Evolutionary conservation across 495 filamentous ascomycete species (phyloP).

Genomic region (Achaetomiella virescens): DNA sequence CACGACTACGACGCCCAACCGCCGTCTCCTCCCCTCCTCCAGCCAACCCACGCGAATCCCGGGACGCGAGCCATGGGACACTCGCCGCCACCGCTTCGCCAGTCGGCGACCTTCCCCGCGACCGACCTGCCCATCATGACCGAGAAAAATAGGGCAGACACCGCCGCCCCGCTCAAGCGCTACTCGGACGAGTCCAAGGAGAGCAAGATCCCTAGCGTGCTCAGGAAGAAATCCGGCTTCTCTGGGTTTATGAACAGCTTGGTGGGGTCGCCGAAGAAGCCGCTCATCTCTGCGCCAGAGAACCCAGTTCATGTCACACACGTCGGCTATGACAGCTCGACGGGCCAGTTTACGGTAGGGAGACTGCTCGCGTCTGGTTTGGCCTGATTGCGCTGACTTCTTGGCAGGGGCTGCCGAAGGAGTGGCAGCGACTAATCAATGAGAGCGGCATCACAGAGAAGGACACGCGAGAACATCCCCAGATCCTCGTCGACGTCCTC

Average conservation of each 20-base stretch:
- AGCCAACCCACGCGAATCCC: slow-evolving; percentile 52
- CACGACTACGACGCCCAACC: slow-evolving; percentile 16
- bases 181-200: slow-evolving; percentile 78
- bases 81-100: slow-evolving; percentile 54
- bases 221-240: slow-evolving; percentile 88
- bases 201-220: slow-evolving; percentile 47
- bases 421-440: slow-evolving; percentile 93
- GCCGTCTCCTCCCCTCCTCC: slow-evolving; percentile 44
- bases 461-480: slow-evolving; percentile 91
- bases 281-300: slow-evolving; percentile 90
- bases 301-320: slow-evolving; percentile 98
- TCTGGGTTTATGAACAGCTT: slow-evolving; percentile 92
- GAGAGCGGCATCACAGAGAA: slow-evolving; percentile 95
- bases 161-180: slow-evolving; percentile 59
- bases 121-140: slow-evolving; percentile 42
- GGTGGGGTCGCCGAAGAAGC: slow-evolving; percentile 80
- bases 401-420: slow-evolving; percentile 80
- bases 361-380: slow-evolving; percentile 1
- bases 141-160: slow-evolving; percentile 49
- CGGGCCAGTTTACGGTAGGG: slow-evolving; percentile 90
- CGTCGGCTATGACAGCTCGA: slow-evolving; percentile 94
- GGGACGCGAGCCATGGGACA: slow-evolving; percentile 48
- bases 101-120: slow-evolving; percentile 74
- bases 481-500: slow-evolving; percentile 90
- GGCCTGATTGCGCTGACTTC: slow-evolving; percentile 25